Base-by-base conservation (phyloP, 2,329 filamentous ascomycete genomes). In the Xylaria polymorpha region DNA sequence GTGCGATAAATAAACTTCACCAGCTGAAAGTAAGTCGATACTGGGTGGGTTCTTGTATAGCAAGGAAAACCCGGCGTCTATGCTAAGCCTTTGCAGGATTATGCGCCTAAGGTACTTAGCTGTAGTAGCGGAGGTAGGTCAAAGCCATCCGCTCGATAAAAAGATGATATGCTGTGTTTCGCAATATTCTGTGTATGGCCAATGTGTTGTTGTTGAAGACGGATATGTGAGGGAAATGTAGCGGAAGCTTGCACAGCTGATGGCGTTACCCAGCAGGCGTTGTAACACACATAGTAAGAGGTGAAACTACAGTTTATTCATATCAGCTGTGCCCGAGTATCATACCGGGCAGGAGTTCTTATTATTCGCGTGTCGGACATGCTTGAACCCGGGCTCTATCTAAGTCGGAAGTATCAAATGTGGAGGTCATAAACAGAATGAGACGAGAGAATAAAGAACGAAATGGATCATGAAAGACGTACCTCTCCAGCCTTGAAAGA, bases 181-280 rank as follows among this genome's bases (percentile, higher is more conserved):
- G 58, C 25, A 25, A 20, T 20, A 8, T 51, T 15, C 15, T 12
- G 12, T 22, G 44, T 43, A 37, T 44, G 57, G 20, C 29, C n/a
- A 29, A 60, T 7, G 55, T 53, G 46, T 18, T 50, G 56, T 50
- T 41, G 55, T 8, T 22, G 32, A 41, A 12, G 64, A 39, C 35
- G 32, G 62, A 51, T 41, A 29, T 58, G 55, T 18, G 64, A 39
- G 22, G 32, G 62, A 51, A 50, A 29, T 58, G 55, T 18, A 12
- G 43, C 22, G 43, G 15, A 53, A 55, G 46, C 22, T 59, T 15
- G 48, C 39, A 56, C 44, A 39, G 55, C 22, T n/a, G 22, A 18
- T 58, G 20, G 37, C 20, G 37, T 44, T 61, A 51, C 66, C n/a
- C 39, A 35, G 29, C 20, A 25, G 4, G 43, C 37, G 15, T 43